phyloP scores from a whole-genome alignment of 345 rosid species.

The Euphorbia pulcherrima region DNA sequence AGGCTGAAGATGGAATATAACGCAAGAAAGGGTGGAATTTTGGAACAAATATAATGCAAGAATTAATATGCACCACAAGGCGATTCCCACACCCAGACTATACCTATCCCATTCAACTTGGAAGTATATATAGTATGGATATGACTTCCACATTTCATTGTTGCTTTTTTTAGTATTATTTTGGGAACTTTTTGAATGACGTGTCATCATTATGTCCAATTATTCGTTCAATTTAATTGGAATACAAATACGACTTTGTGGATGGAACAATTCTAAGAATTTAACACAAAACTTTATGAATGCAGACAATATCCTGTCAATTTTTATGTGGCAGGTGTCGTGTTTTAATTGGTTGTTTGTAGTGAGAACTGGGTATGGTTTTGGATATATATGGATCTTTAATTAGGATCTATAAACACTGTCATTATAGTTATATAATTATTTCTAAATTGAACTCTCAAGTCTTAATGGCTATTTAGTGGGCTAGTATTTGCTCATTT shows the following conservation, averaged over 20 bases:
- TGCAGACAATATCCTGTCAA: neutral
- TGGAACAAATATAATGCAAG: constrained; percentile 19
- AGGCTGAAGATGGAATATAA: neutral
- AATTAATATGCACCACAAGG: constrained; percentile 41
- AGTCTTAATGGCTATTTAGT: too few relatives aligned
- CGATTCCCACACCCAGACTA: constrained; percentile 1
- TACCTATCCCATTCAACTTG: constrained; percentile 21
- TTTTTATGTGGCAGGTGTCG: neutral
- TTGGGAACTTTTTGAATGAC: constrained; percentile 22
- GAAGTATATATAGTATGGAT: constrained; percentile 26
- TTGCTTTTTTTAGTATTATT: neutral
- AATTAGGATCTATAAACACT: neutral
- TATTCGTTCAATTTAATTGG: neutral
- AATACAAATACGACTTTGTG: neutral
- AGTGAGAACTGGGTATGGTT: too few relatives aligned
- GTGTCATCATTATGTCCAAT: constrained; percentile 31
- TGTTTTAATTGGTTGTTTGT: neutral
- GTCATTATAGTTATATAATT: neutral
- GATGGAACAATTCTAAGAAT: neutral
- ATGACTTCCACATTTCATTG: constrained; percentile 35
- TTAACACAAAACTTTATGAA: neutral
- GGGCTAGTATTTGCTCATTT: neutral
- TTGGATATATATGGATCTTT: constrained; percentile 5
- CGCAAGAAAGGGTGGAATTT: too few relatives aligned
- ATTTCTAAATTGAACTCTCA: neutral